Base-by-base conservation (phyloP, 2,329 filamentous ascomycete genomes). In the Pseudogymnoascus sp. region DNA sequence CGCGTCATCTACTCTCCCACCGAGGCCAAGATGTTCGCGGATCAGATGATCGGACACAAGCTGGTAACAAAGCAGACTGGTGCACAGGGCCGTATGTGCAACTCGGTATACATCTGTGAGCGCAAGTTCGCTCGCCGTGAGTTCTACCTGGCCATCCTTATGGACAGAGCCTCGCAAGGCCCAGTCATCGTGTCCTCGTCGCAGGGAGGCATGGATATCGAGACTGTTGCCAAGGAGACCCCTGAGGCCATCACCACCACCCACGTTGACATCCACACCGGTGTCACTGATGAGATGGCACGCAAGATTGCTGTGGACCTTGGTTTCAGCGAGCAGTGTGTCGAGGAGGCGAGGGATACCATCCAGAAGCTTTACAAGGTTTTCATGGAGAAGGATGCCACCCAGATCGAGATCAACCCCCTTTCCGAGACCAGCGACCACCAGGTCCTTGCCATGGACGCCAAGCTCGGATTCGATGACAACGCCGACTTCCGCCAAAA, bases 1-100 rank as follows among this genome's bases (percentile, higher is more conserved):
- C 87, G 94, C 71, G 92, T 99, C 72, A 96, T 99, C 79, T 99
- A 97, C 85, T 97, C 93, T 81, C 90, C 94, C 63, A 92, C 91
- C 71, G 84, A 87, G 83, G 92, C 94, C 73, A 89, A 91, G 82
- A 96, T 97, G 86, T 96, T 99, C 75, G 93, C 94, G 70, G 85
- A 93, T 70, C 92, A 99, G 82, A 99, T 99, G 94, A 97, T 99
- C 78, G 94, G 94, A 74, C 93, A 99, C 82, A 97, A 97, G 80
- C 91, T 99, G 78, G 85, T 99, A 79, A 99, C 94, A 77, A 99
- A 99, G 86, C 94, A 99, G 83, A 99, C 94, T 63, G 94, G 94
- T 75, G 90, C 93, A 70, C 84, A 78, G 70, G 94, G 94, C 74
- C 91, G 94, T 76, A 85, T 96, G 75, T 99, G 94, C 85, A 97